Conservation (phyloP, 257 asterid genomes). For the Salvia miltiorrhiza region DNA sequence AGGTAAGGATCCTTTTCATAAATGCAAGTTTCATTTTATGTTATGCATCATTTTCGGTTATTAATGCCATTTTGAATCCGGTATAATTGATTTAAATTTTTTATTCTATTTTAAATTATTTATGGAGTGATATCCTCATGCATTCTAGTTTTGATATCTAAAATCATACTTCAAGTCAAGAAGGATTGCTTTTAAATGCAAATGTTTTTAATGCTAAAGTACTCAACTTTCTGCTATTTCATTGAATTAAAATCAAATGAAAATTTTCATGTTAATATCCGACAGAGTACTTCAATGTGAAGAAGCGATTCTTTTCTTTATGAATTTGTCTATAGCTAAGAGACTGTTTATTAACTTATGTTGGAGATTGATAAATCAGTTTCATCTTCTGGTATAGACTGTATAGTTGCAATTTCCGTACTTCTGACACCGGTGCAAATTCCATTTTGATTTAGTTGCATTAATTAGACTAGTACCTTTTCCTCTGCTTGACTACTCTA, state of each 20-base stretch:
- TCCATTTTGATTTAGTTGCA: neutral
- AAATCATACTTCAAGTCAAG: neutral
- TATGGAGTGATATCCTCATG: neutral
- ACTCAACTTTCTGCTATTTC: neutral
- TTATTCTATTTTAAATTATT: neutral
- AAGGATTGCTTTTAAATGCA: neutral
- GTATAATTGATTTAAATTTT: neutral
- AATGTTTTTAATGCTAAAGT: neutral
- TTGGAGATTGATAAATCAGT: neutral
- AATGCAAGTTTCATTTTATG: neutral
- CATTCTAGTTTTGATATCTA: neutral
- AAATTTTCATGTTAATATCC: neutral
- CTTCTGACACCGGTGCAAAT: neutral
- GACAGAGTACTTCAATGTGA: neutral
- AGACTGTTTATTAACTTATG: neutral
- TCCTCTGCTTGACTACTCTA: neutral
- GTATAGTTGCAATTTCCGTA: neutral
- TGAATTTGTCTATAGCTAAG: neutral
- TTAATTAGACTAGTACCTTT: neutral
- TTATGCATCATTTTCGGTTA: neutral
- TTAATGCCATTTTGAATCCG: neutral
- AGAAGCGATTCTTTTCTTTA: neutral
- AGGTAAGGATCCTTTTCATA: constrained; percentile 41
- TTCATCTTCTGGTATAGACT: neutral
- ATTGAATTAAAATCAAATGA: neutral